Evolutionary conservation across 2,329 filamentous ascomycete genomes (phyloP), one percentile per base, ranked within the genome.

Genomic region (Sporothrix variecibatus): DNA sequence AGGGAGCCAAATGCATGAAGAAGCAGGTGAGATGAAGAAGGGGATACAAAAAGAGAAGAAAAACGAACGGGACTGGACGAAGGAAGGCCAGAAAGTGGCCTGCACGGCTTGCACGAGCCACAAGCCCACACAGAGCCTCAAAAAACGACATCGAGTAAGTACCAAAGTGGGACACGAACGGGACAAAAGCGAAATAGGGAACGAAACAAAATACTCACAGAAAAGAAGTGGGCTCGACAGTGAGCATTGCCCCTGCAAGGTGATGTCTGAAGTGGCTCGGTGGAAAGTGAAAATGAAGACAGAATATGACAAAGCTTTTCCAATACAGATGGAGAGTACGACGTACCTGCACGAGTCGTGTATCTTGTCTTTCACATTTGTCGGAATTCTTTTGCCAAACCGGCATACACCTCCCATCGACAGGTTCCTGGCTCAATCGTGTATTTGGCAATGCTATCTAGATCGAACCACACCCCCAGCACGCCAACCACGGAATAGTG

Each of bases 41-140:
- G 17, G 23, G 1, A 31, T 5, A 12, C 26, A 1, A 58, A 0
- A 58, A 12, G 8, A 28, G 26, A 20, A 58, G 17, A n/a, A 64
- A 64, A 20, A 34, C 28, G n/a, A 7, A 23, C 49, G 6, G n/a
- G n/a, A 56, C n/a, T 23, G n/a, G n/a, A 26, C 23, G 51, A 23
- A n/a, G 9, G 51, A 7, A 7, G 51, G 51, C 51, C 51, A 53
- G n/a, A 53, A 26, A 53, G 51, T 9, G 51, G 51, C 20, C 8
- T n/a, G 38, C n/a, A 15, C 60, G 31, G 28, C 28, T 31, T 62
- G 58, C 60, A 64, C 34, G 34, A 43, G 60, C 60, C 60, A 65
- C 34, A 40, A 62, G 20, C 26, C 60, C 60, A 65, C 60, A 65
- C 34, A 65, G 60, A 65, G 60, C 60, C 60, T 38, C 60, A 65